Evolutionary conservation across 352 stramenopile species (phyloP), one percentile per base, ranked within the genome.

Genomic region (Plasmopara muralis): DNA sequence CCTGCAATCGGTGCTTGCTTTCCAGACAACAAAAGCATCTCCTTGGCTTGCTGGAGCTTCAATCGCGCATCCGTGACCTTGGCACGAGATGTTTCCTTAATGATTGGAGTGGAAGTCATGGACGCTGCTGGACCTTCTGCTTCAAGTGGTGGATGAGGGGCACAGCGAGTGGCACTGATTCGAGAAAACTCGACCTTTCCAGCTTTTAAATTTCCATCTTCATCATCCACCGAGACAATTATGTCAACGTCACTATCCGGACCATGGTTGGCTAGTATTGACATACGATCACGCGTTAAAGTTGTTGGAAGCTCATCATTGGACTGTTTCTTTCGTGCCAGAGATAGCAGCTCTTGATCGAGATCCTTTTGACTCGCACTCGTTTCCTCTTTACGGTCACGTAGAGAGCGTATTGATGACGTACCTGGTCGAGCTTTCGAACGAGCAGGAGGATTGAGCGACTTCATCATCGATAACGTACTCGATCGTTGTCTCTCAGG

Each of bases 21-120:
- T 0, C 76, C 78, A 38, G 76, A 78, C 5, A 87, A 53, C 55
- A 83, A 56, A 40, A 89, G 56, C 74, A 87, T 84, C 51, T 87
- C 77, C 47, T 84, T 87, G 13, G 70, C 78, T 58, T 89, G 74
- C 50, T 88, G 75, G 20, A 88, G 68, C 15, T 78, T 74, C 35
- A 84, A 38, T 5, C 81, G 58, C 9, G 78, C 74, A 49, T 89
- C 75, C 20, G 67, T 84, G 9, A 87, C 65, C 4, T 77, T 74
- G 0, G 60, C 60, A 30, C 47, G 64, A 18, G 56, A 53, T 29
- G 20, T 25, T 25, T 25, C 20, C 1, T 25, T 25, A 25, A 25
- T 25, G 20, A 25, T 25, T 25, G 20, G 20, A 25, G 20, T 25
- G 1, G 20, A 25, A 25, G 20, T 25, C 20, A 25, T 25, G 1